Conservation (phyloP, 805 yeast genomes). For the Yarrowia hollandica region DNA sequence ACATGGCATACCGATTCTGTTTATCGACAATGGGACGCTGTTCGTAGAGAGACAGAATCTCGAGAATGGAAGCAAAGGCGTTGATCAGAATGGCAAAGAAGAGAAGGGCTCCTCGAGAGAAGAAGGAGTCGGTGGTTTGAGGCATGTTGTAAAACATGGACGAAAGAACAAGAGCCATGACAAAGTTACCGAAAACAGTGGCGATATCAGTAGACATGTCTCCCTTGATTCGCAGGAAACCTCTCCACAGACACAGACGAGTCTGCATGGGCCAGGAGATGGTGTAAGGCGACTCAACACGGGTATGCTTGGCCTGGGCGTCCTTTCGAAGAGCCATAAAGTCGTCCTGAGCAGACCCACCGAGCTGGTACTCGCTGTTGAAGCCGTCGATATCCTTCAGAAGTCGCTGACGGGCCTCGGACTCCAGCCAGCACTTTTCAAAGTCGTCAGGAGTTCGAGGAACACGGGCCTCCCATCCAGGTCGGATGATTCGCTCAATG, state of each 20-base stretch:
- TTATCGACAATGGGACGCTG: conserved; percentile 61
- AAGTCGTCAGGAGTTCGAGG: conserved; percentile 58
- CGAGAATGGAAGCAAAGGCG: conserved; percentile 50
- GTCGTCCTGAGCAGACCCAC: conserved; percentile 35
- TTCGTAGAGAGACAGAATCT: conserved; percentile 47
- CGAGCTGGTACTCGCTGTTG: conserved; percentile 33
- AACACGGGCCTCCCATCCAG: conserved; percentile 50
- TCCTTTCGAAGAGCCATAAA: conserved; percentile 40
- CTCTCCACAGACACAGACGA: conserved; percentile 49
- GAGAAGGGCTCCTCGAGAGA: conserved; percentile 59
- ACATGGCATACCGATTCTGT: conserved; percentile 57
- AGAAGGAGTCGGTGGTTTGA: conserved; percentile 52
- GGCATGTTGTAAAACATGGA: conserved; percentile 57
- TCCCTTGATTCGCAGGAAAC: conserved; percentile 54
- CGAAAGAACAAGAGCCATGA: conserved; percentile 57
- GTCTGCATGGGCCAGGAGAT: conserved; percentile 50
- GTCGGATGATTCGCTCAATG: conserved; percentile 47
- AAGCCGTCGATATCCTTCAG: conserved; percentile 48
- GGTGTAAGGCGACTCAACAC: conserved; percentile 46
- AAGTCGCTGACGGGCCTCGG: conserved; percentile 47
- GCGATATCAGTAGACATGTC: conserved; percentile 51
- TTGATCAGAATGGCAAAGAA: conserved; percentile 55
- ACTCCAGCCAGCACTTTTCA: conserved; percentile 50
- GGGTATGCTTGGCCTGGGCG: conserved; percentile 40
- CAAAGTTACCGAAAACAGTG: conserved; percentile 47